phyloP scores from a whole-genome alignment of 2,329 filamentous ascomycete genomes.

The Fusarium miscanthi region DNA sequence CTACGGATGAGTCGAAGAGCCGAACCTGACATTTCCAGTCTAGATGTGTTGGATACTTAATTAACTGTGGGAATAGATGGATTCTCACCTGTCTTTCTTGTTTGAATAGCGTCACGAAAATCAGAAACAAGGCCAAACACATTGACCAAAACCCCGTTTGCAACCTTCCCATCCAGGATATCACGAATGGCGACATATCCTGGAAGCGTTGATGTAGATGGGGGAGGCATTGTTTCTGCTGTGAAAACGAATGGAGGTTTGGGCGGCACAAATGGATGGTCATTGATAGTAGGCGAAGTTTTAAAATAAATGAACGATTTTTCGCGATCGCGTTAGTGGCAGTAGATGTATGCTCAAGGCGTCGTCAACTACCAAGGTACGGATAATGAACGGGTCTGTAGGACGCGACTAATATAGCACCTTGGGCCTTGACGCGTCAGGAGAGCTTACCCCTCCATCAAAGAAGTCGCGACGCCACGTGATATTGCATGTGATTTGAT shows the following conservation, averaged over 20 bases:
- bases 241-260: constrained; percentile 5
- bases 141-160: constrained; percentile 55
- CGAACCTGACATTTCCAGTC: constrained; percentile 71
- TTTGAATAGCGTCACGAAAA: constrained; percentile 62
- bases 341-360: background rate
- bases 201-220: constrained; percentile 28
- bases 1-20: constrained; percentile 68
- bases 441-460: constrained; percentile 1
- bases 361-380: constrained; percentile 8
- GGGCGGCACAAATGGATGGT: background rate
- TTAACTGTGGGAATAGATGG: background rate
- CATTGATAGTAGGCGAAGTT: background rate
- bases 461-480: constrained; percentile 44
- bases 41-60: constrained; percentile 44
- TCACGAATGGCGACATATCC: constrained; percentile 51
- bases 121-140: constrained; percentile 80
- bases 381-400: background rate
- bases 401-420: constrained; percentile 29
- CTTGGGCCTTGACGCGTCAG: constrained; percentile 22
- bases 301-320: background rate
- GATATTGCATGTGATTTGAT: constrained; percentile 34
- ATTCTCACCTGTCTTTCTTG: constrained; percentile 62
- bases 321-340: constrained; percentile 13
- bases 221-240: constrained; percentile 11
- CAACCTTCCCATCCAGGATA: constrained; percentile 55